phyloP scores from a whole-genome alignment of 768 basidiomycete genomes.

The Multifurca ochricompacta region DNA sequence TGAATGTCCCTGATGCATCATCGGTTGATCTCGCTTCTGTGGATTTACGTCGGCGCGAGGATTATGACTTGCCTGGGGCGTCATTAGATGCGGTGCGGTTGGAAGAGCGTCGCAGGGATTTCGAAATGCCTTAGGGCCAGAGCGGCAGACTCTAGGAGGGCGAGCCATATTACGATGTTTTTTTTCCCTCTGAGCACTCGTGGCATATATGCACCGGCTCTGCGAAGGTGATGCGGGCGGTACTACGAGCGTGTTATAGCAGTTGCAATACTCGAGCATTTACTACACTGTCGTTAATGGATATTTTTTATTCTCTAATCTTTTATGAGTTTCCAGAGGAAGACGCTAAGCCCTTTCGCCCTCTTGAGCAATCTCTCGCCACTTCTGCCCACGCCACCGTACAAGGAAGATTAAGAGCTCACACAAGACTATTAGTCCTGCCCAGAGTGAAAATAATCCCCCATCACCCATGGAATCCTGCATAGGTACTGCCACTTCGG shows the following conservation, averaged over 20 bases:
- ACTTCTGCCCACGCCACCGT: constrained; percentile 46
- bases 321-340: background rate
- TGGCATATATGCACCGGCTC: no score
- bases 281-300: background rate
- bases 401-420: constrained; percentile 55
- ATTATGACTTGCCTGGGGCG: background rate
- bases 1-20: background rate
- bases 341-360: constrained; percentile 28
- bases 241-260: background rate
- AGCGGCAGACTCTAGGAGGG: no score
- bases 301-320: background rate
- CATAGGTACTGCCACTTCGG: constrained; percentile 62
- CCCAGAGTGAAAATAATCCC: constrained; percentile 65
- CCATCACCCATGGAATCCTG: constrained; percentile 72
- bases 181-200: no score
- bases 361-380: constrained; percentile 47
- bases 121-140: background rate
- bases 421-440: constrained; percentile 43
- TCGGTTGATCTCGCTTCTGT: constrained; percentile 2
- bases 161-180: no score
- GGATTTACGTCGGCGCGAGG: constrained; percentile 1
- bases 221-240: no score
- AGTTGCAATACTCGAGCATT: background rate
- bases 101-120: background rate
- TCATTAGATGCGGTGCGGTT: background rate